Percentiles rank a stretch among this genome's conserved stretches.
Conservation (phyloP, 768 basidiomycete species). For the Amanita subjunquillea region DNA sequence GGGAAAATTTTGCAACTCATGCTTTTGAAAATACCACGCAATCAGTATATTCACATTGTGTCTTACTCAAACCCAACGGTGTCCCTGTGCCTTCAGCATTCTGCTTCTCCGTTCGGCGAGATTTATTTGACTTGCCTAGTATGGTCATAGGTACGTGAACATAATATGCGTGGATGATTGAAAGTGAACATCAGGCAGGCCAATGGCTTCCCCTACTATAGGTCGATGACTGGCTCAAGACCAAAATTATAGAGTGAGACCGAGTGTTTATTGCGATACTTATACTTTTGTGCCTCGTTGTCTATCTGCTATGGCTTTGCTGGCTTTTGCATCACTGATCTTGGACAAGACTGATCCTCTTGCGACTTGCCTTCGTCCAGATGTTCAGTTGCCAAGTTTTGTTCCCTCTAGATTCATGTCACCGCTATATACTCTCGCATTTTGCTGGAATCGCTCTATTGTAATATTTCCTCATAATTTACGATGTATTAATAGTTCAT, state of each 20-base stretch:
- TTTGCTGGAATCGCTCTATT: neutral
- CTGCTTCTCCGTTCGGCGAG: constrained; percentile 91
- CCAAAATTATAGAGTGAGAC: neutral
- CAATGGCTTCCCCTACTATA: constrained; percentile 83
- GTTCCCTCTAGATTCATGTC: neutral
- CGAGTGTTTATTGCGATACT: constrained; percentile 4
- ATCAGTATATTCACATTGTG: constrained; percentile 89
- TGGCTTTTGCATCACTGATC: neutral
- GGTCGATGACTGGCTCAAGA: constrained; percentile 5
- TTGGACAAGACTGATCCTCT: neutral
- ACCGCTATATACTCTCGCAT: neutral
- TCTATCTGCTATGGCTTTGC: constrained; percentile 2
- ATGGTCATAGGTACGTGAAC: constrained; percentile 65
- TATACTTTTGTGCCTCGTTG: neutral
- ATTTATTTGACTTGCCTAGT: constrained; percentile 85
- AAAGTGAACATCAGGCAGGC: constrained; percentile 29
- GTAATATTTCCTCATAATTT: neutral
- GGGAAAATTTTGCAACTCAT: constrained; percentile 94
- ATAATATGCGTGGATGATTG: neutral
- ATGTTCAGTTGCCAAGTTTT: neutral
- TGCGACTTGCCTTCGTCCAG: neutral
- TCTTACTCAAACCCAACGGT: constrained; percentile 76
- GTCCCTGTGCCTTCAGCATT: constrained; percentile 86
- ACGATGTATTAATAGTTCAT: neutral
- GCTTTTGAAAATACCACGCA: constrained; percentile 97